Evolutionary conservation across 2,329 filamentous ascomycete genomes (phyloP).

Genomic region (Magnaporthiopsis rhizophila): DNA sequence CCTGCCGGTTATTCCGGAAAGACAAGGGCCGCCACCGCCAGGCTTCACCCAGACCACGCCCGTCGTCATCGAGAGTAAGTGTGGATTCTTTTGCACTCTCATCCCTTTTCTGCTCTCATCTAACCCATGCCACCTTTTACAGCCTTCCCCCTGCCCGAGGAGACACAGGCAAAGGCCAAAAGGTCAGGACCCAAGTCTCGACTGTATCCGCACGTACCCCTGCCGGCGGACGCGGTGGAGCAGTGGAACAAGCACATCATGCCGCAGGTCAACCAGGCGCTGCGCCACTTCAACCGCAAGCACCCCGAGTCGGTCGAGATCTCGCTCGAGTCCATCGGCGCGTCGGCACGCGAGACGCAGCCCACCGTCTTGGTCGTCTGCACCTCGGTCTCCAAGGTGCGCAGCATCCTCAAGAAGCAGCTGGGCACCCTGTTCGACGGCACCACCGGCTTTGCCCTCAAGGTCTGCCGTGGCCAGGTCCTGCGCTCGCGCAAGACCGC

Average conservation of each 20-base stretch:
- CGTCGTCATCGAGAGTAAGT: slow-evolving; percentile 8
- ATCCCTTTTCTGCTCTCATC: neutral
- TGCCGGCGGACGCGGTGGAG: slow-evolving; percentile 54
- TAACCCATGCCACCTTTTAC: neutral
- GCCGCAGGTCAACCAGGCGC: slow-evolving; percentile 63
- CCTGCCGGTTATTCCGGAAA: neutral
- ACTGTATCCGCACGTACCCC: slow-evolving; percentile 50
- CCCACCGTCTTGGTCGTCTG: slow-evolving; percentile 74
- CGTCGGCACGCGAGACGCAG: slow-evolving; percentile 54
- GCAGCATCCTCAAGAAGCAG: slow-evolving; percentile 61
- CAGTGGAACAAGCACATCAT: slow-evolving; percentile 66
- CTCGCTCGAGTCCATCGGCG: slow-evolving; percentile 66
- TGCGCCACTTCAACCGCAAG: slow-evolving; percentile 64
- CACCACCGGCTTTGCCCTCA: slow-evolving; percentile 53
- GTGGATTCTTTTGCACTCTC: too few species aligned
- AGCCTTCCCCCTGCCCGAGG: slow-evolving; percentile 4
- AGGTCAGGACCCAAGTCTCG: slow-evolving; percentile 22
- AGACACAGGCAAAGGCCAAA: neutral
- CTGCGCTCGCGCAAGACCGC: slow-evolving; percentile 45
- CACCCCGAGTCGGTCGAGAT: slow-evolving; percentile 72
- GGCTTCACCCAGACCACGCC: slow-evolving; percentile 8
- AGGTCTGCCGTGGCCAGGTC: slow-evolving; percentile 64
- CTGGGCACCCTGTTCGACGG: slow-evolving; percentile 58
- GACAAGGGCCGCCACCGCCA: neutral
- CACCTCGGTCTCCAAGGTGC: slow-evolving; percentile 65